These are phyloP conservation scores for Cladosporium sp. DNA, from an alignment of 2,329 filamentous ascomycete genomes.

Conservation along the genomic window DNA sequence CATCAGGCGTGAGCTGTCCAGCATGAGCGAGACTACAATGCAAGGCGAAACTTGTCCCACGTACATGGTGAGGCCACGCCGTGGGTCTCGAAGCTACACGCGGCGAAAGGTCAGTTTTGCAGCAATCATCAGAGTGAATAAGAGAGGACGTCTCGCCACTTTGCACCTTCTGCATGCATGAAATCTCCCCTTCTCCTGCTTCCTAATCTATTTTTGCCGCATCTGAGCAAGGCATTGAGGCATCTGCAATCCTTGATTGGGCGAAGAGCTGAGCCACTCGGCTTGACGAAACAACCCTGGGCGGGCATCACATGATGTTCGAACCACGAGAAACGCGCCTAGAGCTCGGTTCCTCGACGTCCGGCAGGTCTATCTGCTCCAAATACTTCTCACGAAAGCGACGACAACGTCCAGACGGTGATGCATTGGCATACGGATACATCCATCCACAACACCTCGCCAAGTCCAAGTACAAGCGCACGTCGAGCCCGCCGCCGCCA, in stretches of 20 bases:
- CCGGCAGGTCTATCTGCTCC: slow-evolving; percentile 2
- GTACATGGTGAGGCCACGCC: background rate
- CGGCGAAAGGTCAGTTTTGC: background rate
- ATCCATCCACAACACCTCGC: slow-evolving; percentile 4
- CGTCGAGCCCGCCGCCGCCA: background rate
- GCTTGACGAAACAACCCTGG: slow-evolving; percentile 7
- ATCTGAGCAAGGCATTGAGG: too few relatives aligned
- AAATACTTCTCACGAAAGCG: slow-evolving; percentile 5
- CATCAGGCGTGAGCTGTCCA: background rate
- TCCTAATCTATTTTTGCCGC: slow-evolving; percentile 2
- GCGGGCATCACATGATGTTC: background rate
- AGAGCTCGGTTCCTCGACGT: slow-evolving; percentile 2
- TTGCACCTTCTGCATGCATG: background rate
- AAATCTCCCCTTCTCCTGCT: background rate
- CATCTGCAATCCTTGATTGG: slow-evolving; percentile 4
- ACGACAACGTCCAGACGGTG: slow-evolving; percentile 3
- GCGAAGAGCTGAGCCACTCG: slow-evolving; percentile 7
- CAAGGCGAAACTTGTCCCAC: background rate
- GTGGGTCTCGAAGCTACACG: background rate
- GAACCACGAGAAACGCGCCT: slow-evolving; percentile 1
- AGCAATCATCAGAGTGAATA: background rate
- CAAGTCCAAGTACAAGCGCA: slow-evolving; percentile 2
- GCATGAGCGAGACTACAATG: background rate
- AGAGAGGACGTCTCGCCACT: background rate
- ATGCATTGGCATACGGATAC: slow-evolving; percentile 10